Base-by-base conservation (phyloP, 1,284 basidiomycete genomes). In the Phlebopus sp. region DNA sequence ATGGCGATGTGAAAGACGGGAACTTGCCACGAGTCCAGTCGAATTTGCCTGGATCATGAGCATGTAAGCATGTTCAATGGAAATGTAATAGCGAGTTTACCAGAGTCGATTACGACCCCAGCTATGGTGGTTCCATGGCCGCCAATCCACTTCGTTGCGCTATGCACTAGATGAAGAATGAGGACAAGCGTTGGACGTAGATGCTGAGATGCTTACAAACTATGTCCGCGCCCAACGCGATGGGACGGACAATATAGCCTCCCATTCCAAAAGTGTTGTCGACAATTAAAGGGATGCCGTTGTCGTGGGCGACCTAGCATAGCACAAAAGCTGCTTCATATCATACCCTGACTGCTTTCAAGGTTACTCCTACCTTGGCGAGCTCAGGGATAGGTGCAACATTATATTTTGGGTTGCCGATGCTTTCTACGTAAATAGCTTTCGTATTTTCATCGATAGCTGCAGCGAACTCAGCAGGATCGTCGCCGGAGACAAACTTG, bases 211-310 rank as follows among this genome's bases (percentile, higher is more conserved):
- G 66, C 75, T 31, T 32, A 81, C 80, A 69, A 51, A 94, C 77
- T 49, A 95, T 89, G 60, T 95, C 86, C 37, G 90, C 91, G 21
- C 92, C 92, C 54, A 83, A 77, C 21, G 86, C 79, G 49, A 93
- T 84, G 9, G 92, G 90, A 4, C 78, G 74, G 46, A 87, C 66
- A 37, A 54, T 31, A 36, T 53, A 49, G 42, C 83, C 86, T 58
- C 86, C 90, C 67, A 90, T 85, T 53, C 92, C 92, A 58, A 94
- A 93, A 0, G 91, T 94, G 69, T 95, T 95, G 67, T 95, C 92
- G 1, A 94, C 91, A 23, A 93, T 81, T 36, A 93, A 69, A 0
- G 90, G 91, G 29, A 93, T 83, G 0, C 78, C 77, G 54, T 86
- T 68, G 46, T 81, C 79, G 61, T 93, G 90, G 0, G 92, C 91